These are phyloP conservation scores for Testicularia cyperi DNA, from an alignment of 1,284 basidiomycete species.

Conservation along the genomic window DNA sequence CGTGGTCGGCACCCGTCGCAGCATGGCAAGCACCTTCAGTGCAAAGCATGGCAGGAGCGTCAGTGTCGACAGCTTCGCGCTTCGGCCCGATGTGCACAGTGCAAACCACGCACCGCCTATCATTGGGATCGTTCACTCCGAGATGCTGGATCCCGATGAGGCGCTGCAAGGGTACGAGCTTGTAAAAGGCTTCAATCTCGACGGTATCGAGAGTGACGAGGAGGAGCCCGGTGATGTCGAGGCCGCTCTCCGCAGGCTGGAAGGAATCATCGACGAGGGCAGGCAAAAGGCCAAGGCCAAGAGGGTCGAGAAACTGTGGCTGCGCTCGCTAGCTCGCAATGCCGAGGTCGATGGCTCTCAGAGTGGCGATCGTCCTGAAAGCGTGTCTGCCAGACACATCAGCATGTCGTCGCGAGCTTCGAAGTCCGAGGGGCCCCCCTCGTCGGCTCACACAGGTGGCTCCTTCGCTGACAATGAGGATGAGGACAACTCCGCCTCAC, in stretches of 20 bases:
- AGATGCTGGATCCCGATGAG: constrained; percentile 54
- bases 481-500: constrained; percentile 9
- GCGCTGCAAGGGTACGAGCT: constrained; percentile 52
- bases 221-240: constrained; percentile 53
- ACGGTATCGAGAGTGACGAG: constrained; percentile 48
- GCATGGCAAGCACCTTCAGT: constrained; percentile 11
- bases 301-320: constrained; percentile 45
- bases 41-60: constrained; percentile 14
- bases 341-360: constrained; percentile 8
- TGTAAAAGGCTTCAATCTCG: constrained; percentile 50
- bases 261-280: constrained; percentile 54
- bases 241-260: constrained; percentile 47
- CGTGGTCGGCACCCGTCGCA: background rate
- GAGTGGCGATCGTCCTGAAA: too few species aligned
- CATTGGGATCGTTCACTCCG: constrained; percentile 44
- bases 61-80: constrained; percentile 23
- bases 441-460: constrained; percentile 20
- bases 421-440: constrained; percentile 12
- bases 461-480: constrained; percentile 32
- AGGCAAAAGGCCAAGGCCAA: constrained; percentile 40
- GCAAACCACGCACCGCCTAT: constrained; percentile 4
- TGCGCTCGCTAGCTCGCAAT: constrained; percentile 35
- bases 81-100: constrained; percentile 6
- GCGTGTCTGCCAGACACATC: background rate
- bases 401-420: constrained; percentile 12